phyloP scores from a whole-genome alignment of 495 filamentous ascomycete genomes.

The Aspergillus ostianus region DNA sequence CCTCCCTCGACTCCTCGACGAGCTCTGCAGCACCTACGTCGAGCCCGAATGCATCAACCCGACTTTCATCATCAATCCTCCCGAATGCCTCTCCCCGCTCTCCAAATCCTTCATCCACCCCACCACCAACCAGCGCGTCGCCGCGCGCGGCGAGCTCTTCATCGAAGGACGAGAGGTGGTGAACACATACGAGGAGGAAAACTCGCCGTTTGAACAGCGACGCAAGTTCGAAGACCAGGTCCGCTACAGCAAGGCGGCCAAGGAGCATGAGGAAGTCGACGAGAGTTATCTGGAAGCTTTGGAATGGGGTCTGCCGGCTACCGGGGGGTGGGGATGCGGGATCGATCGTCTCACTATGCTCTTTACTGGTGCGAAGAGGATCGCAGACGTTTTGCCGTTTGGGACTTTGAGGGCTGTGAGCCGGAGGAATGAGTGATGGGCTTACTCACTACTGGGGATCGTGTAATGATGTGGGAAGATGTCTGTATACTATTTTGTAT shows the following conservation, averaged over 20 bases:
- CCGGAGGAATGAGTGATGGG: conserved; percentile 8
- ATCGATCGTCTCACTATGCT: conserved; percentile 89
- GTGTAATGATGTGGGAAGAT: not conserved
- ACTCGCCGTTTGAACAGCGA: conserved; percentile 83
- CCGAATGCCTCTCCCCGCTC: conserved; percentile 86
- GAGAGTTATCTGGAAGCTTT: conserved; percentile 81
- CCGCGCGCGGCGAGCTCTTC: conserved; percentile 87
- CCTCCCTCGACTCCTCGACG: conserved; percentile 81
- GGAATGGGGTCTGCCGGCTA: conserved; percentile 86
- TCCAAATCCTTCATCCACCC: conserved; percentile 75
- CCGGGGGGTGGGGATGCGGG: conserved; percentile 94
- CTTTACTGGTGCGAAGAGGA: conserved; percentile 70
- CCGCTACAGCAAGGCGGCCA: conserved; percentile 35
- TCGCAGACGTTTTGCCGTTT: conserved; percentile 82
- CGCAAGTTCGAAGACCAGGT: conserved; percentile 73
- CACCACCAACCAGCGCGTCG: conserved; percentile 61
- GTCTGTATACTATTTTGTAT: not conserved
- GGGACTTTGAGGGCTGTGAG: conserved; percentile 66
- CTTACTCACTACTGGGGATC: not conserved
- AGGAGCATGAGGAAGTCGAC: conserved; percentile 57
- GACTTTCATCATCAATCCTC: conserved; percentile 90
- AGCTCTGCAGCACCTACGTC: conserved; percentile 71
- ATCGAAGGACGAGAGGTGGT: conserved; percentile 75
- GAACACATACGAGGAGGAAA: conserved; percentile 98
- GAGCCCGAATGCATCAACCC: conserved; percentile 69